Conservation (phyloP, 2,329 filamentous ascomycete species). For the Colletotrichum simmondsii region DNA sequence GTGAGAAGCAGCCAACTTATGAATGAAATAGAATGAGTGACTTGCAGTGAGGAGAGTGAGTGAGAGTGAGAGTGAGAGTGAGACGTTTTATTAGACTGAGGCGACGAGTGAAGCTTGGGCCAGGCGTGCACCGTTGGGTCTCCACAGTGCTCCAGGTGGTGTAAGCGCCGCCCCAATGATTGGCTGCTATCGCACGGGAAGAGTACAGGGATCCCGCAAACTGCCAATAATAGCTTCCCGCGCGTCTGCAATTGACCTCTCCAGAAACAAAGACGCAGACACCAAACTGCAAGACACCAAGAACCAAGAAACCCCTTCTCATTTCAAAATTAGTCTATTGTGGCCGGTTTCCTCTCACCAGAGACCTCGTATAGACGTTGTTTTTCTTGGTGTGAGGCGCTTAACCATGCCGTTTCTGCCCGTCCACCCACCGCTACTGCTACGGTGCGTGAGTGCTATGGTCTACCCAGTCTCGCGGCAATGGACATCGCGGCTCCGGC, state of each 20-base stretch:
- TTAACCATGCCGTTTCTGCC: conserved; percentile 16
- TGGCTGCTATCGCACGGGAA: conserved; percentile 19
- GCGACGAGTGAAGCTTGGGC: not conserved
- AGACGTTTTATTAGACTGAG: not conserved
- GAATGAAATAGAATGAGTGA: not conserved
- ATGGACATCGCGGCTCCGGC: not conserved
- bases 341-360: not conserved
- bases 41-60: not conserved
- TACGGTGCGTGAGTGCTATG: too few species aligned
- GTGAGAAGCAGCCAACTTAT: not conserved
- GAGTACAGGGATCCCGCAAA: conserved; percentile 3
- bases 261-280: conserved; percentile 25
- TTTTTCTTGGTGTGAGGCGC: conserved; percentile 9
- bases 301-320: not conserved
- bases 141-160: conserved; percentile 24
- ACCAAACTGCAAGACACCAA: not conserved
- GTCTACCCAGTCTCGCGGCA: not conserved
- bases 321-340: not conserved
- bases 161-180: conserved; percentile 31
- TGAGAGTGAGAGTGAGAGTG: not conserved
- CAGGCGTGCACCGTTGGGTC: not conserved
- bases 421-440: not conserved
- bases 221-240: conserved; percentile 36
- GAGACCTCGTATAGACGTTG: conserved; percentile 10
- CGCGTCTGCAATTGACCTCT: conserved; percentile 29